phyloP scores from a whole-genome alignment of 2,329 filamentous ascomycete species.

The Cladophialophora yegresii region DNA sequence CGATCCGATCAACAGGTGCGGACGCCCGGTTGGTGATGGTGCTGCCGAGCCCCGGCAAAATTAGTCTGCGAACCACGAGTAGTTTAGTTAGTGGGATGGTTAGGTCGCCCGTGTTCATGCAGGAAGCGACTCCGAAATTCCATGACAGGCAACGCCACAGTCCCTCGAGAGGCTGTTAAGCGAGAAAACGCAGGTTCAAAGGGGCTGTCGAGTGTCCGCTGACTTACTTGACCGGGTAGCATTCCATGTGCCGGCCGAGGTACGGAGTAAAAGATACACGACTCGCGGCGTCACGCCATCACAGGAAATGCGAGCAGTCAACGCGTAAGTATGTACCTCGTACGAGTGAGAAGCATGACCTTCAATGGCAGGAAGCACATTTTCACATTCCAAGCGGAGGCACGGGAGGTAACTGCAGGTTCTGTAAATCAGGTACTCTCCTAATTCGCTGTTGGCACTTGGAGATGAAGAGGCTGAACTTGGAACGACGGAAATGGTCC shows the following conservation, averaged over 20 bases:
- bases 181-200: background rate
- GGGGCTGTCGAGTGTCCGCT: too few relatives aligned
- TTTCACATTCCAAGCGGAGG: background rate
- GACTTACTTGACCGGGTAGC: background rate
- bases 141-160: background rate
- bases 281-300: background rate
- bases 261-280: background rate
- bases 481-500: background rate
- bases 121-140: background rate
- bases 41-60: constrained; percentile 6
- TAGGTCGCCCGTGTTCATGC: background rate
- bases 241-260: background rate
- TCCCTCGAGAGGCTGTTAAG: background rate
- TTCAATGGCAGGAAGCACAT: background rate
- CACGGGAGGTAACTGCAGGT: background rate
- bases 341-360: background rate
- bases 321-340: background rate
- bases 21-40: background rate
- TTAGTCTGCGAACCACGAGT: constrained; percentile 2
- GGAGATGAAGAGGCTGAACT: background rate
- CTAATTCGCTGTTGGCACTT: background rate
- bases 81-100: constrained; percentile 1
- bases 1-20: constrained; percentile 20
- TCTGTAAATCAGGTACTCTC: background rate
- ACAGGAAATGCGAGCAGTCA: background rate